A percentile compares a stretch with the other conserved stretches of the same genome.
phyloP scores from a whole-genome alignment of 768 basidiomycete species.

The Phlebiopsis gigantea region DNA sequence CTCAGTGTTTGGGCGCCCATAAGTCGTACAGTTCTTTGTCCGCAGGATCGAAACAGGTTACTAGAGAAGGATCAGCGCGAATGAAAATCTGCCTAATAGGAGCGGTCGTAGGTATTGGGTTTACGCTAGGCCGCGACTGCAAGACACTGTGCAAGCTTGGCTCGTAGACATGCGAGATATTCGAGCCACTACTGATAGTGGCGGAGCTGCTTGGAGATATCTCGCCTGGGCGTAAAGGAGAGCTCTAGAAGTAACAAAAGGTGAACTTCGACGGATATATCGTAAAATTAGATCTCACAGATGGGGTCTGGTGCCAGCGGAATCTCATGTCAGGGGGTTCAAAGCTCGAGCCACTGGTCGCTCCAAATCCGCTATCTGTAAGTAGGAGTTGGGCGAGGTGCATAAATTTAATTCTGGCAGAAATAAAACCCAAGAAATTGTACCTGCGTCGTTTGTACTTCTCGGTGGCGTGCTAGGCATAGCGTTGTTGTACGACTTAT shows the following conservation, averaged over 20 bases:
- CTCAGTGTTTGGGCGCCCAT: conserved; percentile 53
- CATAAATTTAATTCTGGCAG: background rate
- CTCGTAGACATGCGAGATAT: conserved; percentile 4
- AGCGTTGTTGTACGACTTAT: too few relatives aligned
- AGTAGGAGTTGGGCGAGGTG: background rate
- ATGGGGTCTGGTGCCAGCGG: background rate
- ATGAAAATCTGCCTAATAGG: conserved; percentile 35
- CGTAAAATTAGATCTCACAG: background rate
- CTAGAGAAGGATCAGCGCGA: conserved; percentile 59
- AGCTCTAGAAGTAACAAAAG: background rate
- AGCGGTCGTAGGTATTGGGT: conserved; percentile 16
- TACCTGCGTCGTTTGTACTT: background rate
- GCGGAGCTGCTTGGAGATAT: background rate
- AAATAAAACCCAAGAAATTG: background rate
- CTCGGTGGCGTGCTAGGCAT: background rate
- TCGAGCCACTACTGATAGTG: background rate
- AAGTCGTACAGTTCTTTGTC: conserved; percentile 76
- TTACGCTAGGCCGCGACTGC: background rate
- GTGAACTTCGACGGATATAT: background rate
- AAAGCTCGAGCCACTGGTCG: too few relatives aligned
- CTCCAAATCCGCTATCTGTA: background rate
- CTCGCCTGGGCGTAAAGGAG: background rate
- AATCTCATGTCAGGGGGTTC: background rate
- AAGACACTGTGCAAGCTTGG: background rate
- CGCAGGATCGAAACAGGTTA: conserved; percentile 69